Conservation (phyloP, 371 early-diverging fungal species). For the Mucor plumbeus region DNA sequence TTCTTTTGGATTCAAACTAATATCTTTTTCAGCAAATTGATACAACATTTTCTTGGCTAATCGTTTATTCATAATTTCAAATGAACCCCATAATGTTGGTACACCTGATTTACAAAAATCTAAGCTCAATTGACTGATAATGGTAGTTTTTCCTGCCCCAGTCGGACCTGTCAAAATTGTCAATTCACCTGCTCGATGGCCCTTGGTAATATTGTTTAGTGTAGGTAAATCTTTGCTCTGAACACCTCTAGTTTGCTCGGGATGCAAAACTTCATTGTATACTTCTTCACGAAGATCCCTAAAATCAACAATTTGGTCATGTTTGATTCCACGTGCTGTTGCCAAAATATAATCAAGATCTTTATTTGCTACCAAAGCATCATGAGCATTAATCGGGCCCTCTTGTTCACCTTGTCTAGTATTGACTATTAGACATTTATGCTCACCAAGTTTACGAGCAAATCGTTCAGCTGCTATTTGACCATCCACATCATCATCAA, state of each 20-base stretch:
- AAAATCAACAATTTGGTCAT: constrained; percentile 73
- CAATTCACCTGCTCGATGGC: constrained; percentile 77
- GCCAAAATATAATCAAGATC: constrained; percentile 43
- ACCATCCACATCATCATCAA: constrained; percentile 74
- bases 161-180: constrained; percentile 80
- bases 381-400: constrained; percentile 53
- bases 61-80: constrained; percentile 78
- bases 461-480: constrained; percentile 64
- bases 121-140: constrained; percentile 75
- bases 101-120: constrained; percentile 78
- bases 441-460: constrained; percentile 68
- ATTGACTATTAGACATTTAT: constrained; percentile 60
- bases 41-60: constrained; percentile 75
- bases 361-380: constrained; percentile 39
- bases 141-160: constrained; percentile 79
- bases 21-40: constrained; percentile 68
- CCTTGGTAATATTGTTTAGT: constrained; percentile 70
- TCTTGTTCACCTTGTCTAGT: constrained; percentile 40
- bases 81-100: constrained; percentile 82
- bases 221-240: constrained; percentile 63
- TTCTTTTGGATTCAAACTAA: constrained; percentile 52
- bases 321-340: constrained; percentile 54
- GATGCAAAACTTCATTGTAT: constrained; percentile 69
- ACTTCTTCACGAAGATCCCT: constrained; percentile 65
- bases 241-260: constrained; percentile 70